A percentile compares a stretch with the other conserved stretches of the same genome.
These are phyloP conservation scores for Pythium apleroticum DNA, from an alignment of 352 stramenopile species.

Conservation along the genomic window DNA sequence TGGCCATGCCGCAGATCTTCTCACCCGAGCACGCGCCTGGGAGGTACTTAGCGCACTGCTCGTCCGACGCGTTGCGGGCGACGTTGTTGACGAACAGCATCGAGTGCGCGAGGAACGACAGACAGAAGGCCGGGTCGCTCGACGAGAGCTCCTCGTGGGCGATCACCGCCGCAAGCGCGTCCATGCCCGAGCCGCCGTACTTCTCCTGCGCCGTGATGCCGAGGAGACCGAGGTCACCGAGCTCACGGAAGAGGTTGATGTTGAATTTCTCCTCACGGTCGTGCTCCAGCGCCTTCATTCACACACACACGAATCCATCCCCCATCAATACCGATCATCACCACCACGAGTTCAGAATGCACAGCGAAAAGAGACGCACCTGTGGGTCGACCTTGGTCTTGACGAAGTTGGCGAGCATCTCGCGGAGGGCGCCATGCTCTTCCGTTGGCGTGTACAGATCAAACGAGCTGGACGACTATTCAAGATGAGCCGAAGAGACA, in stretches of 20 bases:
- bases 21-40: constrained; percentile 91
- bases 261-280: constrained; percentile 99
- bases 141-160: constrained; percentile 96
- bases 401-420: constrained; percentile 94
- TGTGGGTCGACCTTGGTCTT: constrained; percentile 98
- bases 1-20: constrained; percentile 98
- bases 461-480: constrained; percentile 30
- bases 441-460: constrained; percentile 89
- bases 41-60: constrained; percentile 88
- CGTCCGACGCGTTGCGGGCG: constrained; percentile 86
- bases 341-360: no score
- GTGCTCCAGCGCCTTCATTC: constrained; percentile 91
- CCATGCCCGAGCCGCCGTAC: constrained; percentile 96
- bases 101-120: constrained; percentile 96
- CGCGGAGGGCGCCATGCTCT: constrained; percentile 86
- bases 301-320: not conserved
- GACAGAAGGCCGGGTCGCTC: constrained; percentile 97
- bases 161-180: constrained; percentile 94
- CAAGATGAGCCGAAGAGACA: constrained; percentile 7
- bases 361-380: constrained; percentile 21
- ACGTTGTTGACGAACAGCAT: constrained; percentile 96
- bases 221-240: constrained; percentile 94
- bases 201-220: constrained; percentile 96
- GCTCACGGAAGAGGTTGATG: constrained; percentile 93
- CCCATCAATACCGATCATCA: not conserved